phyloP scores from a whole-genome alignment of 495 filamentous ascomycete species.

The Tuber borchii region DNA sequence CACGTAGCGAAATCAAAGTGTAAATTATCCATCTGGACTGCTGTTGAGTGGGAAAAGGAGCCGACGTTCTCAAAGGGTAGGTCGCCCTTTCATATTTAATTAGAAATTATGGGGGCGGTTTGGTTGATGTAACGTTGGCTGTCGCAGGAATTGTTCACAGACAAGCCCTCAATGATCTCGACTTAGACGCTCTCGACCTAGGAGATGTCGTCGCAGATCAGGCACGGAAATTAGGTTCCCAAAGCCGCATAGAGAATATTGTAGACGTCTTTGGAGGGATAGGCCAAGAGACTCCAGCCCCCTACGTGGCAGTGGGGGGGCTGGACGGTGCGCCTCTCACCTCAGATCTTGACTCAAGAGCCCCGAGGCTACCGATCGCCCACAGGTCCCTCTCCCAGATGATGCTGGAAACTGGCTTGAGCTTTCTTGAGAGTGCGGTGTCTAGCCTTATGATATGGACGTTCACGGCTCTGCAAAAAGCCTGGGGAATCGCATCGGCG shows the following conservation, averaged over 20 bases:
- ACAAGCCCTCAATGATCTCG: constrained; percentile 71
- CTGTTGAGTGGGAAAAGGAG: constrained; percentile 72
- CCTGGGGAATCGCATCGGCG: constrained; percentile 64
- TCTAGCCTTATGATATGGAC: constrained; percentile 69
- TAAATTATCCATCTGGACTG: constrained; percentile 80
- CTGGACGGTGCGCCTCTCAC: constrained; percentile 14
- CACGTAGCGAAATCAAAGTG: constrained; percentile 85
- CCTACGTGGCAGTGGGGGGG: constrained; percentile 52
- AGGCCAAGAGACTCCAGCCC: constrained; percentile 61
- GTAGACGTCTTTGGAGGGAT: constrained; percentile 84
- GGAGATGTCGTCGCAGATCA: constrained; percentile 81
- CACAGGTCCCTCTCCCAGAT: constrained; percentile 63
- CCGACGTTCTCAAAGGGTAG: constrained; percentile 56
- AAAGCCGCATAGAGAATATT: constrained; percentile 82
- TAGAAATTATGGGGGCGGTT: constrained; percentile 7
- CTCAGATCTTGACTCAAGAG: constrained; percentile 15
- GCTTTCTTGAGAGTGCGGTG: constrained; percentile 62
- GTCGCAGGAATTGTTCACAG: constrained; percentile 60
- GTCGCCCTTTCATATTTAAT: constrained; percentile 12
- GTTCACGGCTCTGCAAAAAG: constrained; percentile 55
- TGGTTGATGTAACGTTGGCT: constrained; percentile 5
- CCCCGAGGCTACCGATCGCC: constrained; percentile 51
- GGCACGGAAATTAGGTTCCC: constrained; percentile 69
- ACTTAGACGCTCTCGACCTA: constrained; percentile 76
- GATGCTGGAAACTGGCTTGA: constrained; percentile 60